A percentile compares a stretch with the other conserved stretches of the same genome.
phyloP scores from a whole-genome alignment of 2,329 filamentous ascomycete species.

The Chaetoscypha palmicola region DNA sequence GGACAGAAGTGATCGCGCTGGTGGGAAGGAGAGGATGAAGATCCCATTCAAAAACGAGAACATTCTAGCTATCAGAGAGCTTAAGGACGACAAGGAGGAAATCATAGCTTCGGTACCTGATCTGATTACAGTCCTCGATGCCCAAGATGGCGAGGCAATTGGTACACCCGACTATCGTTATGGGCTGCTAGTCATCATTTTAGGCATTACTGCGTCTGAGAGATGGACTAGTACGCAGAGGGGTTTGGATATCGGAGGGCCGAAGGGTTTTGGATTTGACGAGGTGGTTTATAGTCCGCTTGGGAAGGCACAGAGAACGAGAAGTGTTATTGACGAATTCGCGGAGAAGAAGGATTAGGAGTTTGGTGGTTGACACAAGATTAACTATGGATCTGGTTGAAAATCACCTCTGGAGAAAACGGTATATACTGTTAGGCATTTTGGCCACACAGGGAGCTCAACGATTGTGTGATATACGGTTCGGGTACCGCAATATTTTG shows the following conservation, averaged over 20 bases:
- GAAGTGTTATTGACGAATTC: slow-evolving; percentile 47
- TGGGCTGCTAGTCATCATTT: slow-evolving; percentile 43
- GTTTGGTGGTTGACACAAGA: no score
- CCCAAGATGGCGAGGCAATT: slow-evolving; percentile 41
- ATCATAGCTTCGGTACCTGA: slow-evolving; percentile 43
- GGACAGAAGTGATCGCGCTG: not conserved
- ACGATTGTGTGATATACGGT: no score
- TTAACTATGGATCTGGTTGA: no score
- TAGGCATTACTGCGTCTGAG: slow-evolving; percentile 48
- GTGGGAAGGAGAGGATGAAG: slow-evolving; percentile 22
- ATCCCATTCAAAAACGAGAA: slow-evolving; percentile 73
- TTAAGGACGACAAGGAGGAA: slow-evolving; percentile 1
- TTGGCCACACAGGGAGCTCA: no score
- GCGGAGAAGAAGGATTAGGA: no score
- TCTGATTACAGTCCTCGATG: slow-evolving; percentile 41
- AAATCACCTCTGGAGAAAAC: no score
- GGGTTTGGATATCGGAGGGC: slow-evolving; percentile 45
- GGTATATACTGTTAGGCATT: no score
- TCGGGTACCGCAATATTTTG: no score
- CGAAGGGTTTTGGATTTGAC: slow-evolving; percentile 40
- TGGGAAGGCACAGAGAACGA: slow-evolving; percentile 45
- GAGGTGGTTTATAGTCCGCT: slow-evolving; percentile 43
- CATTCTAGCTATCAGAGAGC: slow-evolving; percentile 42
- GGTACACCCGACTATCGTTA: slow-evolving; percentile 50
- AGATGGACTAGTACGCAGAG: slow-evolving; percentile 42